Percentiles rank a stretch among this genome's conserved stretches.
These are phyloP conservation scores for Pythium utonaiense DNA, from an alignment of 352 stramenopile genomes.

Conservation along the genomic window DNA sequence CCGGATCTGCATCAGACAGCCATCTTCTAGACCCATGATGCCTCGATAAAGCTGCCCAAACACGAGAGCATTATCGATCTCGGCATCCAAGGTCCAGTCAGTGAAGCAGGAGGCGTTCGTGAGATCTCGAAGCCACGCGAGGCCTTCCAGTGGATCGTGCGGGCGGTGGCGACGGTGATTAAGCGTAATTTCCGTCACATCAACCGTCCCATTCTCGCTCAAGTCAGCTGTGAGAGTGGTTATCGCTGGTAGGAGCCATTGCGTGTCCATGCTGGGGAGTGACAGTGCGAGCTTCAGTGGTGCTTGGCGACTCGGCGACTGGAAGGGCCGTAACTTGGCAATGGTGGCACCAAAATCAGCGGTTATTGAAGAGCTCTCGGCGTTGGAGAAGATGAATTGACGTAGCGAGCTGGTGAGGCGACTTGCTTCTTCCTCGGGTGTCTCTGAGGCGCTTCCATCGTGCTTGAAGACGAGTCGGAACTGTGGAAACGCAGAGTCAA, in stretches of 20 bases:
- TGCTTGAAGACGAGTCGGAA: conserved; percentile 3
- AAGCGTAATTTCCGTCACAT: conserved; percentile 3
- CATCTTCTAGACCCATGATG: conserved; percentile 1
- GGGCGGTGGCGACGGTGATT: conserved; percentile 9
- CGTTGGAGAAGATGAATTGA: neutral
- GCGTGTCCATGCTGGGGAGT: conserved; percentile 17
- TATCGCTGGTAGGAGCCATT: conserved; percentile 6
- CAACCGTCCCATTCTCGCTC: neutral
- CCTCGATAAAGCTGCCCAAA: conserved; percentile 2
- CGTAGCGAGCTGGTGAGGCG: neutral
- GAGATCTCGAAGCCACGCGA: conserved; percentile 5
- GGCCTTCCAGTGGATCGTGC: neutral
- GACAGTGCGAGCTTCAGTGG: conserved; percentile 6
- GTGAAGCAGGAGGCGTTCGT: neutral
- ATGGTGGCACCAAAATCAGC: neutral
- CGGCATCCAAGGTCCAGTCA: conserved; percentile 12
- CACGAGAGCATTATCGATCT: neutral
- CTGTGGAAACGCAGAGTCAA: neutral
- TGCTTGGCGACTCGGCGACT: neutral
- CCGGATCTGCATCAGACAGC: neutral
- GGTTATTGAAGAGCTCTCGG: neutral
- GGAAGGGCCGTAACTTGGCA: neutral
- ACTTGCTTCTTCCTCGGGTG: neutral
- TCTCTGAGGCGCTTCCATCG: neutral
- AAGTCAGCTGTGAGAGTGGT: neutral